Evolutionary conservation across 1,139 yeast species (phyloP).

Genomic region (Blastobotrys buckinghamii): DNA sequence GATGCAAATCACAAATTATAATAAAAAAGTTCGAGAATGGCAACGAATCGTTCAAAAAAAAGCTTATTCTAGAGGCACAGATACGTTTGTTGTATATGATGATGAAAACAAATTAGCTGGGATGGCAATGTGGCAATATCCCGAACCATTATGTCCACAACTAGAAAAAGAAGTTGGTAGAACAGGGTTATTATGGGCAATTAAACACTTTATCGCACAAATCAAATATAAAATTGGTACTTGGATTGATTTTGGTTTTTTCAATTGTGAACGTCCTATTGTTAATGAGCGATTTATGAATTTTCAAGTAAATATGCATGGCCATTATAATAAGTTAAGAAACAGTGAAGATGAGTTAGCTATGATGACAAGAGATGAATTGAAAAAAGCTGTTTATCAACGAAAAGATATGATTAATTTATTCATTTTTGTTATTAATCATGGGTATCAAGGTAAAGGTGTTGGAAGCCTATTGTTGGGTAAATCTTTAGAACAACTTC

Average conservation of each 20-base stretch:
- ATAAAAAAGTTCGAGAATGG: conserved; percentile 3
- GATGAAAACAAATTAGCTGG: conserved; percentile 3
- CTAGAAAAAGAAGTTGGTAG: conserved; percentile 10
- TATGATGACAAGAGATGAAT: conserved; percentile 3
- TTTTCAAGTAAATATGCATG: neutral
- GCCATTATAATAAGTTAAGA: no score
- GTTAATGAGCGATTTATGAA: neutral
- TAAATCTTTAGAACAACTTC: conserved; percentile 14
- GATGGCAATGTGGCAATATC: conserved; percentile 11
- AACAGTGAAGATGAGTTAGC: neutral
- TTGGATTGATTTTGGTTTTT: neutral
- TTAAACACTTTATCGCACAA: no score
- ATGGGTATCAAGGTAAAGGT: conserved; percentile 33
- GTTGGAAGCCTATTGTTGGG: conserved; percentile 37
- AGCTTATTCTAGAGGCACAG: neutral
- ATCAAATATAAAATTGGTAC: neutral
- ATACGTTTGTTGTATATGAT: neutral
- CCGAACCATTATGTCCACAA: conserved; percentile 10
- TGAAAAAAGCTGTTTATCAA: conserved; percentile 6
- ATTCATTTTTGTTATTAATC: conserved; percentile 21
- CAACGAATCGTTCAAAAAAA: neutral
- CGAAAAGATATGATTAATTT: conserved; percentile 7
- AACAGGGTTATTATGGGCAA: conserved; percentile 5
- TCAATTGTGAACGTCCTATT: neutral
- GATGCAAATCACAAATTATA: neutral